Evolutionary conservation across 2,329 filamentous ascomycete species (phyloP).

Genomic region (Dothiorella sarmentorum): DNA sequence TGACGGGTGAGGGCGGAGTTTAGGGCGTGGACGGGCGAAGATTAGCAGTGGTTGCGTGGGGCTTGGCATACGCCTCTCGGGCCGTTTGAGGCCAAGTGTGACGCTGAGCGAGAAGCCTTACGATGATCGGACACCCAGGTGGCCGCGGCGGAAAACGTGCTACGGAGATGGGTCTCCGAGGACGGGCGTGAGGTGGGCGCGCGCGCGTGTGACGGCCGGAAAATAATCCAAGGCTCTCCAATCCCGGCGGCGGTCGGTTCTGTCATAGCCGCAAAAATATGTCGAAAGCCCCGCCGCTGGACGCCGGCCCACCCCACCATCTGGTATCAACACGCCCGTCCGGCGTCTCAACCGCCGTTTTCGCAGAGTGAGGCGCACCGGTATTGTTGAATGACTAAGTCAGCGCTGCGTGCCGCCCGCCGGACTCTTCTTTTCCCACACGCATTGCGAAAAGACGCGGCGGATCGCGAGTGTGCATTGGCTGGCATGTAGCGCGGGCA

Average conservation of each 20-base stretch:
- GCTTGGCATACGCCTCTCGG: slow-evolving; percentile 13
- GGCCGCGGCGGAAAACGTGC: neutral
- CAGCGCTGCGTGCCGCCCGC: neutral
- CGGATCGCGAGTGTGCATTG: neutral
- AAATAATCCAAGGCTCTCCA: slow-evolving; percentile 3
- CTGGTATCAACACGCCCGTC: neutral
- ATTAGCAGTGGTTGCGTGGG: slow-evolving; percentile 11
- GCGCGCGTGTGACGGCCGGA: slow-evolving; percentile 1
- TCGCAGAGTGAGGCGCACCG: neutral
- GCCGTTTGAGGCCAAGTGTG: neutral
- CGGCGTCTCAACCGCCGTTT: slow-evolving; percentile 11
- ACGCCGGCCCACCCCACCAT: slow-evolving; percentile 12
- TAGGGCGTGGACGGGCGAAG: slow-evolving; percentile 2
- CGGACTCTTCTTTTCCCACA: neutral
- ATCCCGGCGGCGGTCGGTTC: slow-evolving; percentile 5
- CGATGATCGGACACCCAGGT: neutral
- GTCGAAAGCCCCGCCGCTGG: slow-evolving; percentile 9
- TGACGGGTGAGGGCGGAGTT: slow-evolving; percentile 8
- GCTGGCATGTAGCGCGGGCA: neutral
- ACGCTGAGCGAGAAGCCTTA: neutral
- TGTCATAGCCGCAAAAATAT: slow-evolving; percentile 11
- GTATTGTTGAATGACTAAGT: slow-evolving; percentile 16
- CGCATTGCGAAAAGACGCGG: neutral
- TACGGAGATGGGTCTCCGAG: slow-evolving; percentile 15
- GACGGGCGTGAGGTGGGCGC: slow-evolving; percentile 1